Base-by-base conservation (phyloP, 768 basidiomycete genomes). In the Rhodosporidiobolus sp. region DNA sequence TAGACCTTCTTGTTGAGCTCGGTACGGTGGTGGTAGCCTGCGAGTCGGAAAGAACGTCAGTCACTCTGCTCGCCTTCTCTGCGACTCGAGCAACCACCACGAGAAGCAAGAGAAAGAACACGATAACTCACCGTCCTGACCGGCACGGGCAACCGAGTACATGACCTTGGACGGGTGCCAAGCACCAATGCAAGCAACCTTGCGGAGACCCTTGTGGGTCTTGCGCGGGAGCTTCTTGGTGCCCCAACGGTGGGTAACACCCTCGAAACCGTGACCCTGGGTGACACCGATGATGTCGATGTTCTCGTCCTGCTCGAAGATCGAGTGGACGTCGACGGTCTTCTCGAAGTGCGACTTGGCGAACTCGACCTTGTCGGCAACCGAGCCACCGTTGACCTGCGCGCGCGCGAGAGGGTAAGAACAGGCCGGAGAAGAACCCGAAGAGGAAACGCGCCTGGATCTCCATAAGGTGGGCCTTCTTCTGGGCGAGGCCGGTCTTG, bases 391-490 rank as follows among this genome's bases (percentile, higher is more conserved):
- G 84, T 99, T 98, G 80, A 99, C 88, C 84, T 99, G 95, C 8
- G n/a, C n/a, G n/a, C n/a, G n/a, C n/a, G n/a, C n/a, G n/a, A 43
- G 28, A 16, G 57, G 3, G 38, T 38, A 34, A 6, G 26, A 19
- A 34, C 17, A 9, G 24, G 35, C 19, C 11, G 24, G 55, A 6
- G 20, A 1, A 16, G 5, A 57, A 32, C 6, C 4, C 22, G 38
- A 43, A 14, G 9, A 35, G 10, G 34, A 9, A 7, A 58, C 57
- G 26, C 35, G 43, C 57, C 65, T 72, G 70, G 83, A 99, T 96
- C 86, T 99, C 96, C 94, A 98, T 97, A 61, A 99, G 87, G 84
- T 99, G 96, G 32, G 96, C 96, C 86, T 94, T 98, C 91, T 98
- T 99, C 86, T 98, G 96, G 79, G 85, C 86, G 80, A 99, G 89